Conservation (phyloP, 2,329 filamentous ascomycete genomes). For the Stagonosporopsis chrysanthemi region DNA sequence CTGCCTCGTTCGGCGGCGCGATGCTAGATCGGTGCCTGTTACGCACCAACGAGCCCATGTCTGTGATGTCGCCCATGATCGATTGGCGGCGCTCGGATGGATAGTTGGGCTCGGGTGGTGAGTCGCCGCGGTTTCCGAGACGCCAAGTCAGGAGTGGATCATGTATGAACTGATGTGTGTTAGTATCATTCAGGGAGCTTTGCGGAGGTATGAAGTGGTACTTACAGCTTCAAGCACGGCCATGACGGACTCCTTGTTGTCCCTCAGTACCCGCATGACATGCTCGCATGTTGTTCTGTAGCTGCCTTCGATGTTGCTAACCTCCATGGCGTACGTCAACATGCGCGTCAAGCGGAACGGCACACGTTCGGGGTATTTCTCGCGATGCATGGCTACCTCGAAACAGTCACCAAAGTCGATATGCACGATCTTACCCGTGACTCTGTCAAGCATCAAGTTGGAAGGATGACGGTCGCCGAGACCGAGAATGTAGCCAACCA, state of each 20-base stretch:
- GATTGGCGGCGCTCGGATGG: conserved; percentile 67
- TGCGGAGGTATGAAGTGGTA: conserved; percentile 46
- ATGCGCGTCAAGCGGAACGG: conserved; percentile 98
- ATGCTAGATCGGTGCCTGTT: conserved; percentile 47
- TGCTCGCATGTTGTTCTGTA: conserved; percentile 98
- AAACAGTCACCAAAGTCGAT: conserved; percentile 99
- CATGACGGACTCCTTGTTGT: conserved; percentile 99
- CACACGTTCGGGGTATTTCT: conserved; percentile 97
- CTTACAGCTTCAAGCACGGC: conserved; percentile 95
- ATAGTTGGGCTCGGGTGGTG: conserved; percentile 66
- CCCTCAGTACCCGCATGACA: conserved; percentile 93
- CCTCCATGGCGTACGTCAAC: conserved; percentile 99
- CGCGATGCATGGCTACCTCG: conserved; percentile 98
- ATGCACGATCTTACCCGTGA: conserved; percentile 96
- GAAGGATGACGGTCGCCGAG: conserved; percentile 96
- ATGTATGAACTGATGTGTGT: conserved; percentile 81
- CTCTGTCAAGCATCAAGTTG: conserved; percentile 95
- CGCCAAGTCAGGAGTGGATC: conserved; percentile 99
- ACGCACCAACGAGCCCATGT: conserved; percentile 43
- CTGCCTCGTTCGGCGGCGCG: conserved; percentile 51
- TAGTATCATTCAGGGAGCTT: conserved; percentile 5
- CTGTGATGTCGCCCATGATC: conserved; percentile 59
- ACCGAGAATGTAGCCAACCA: conserved; percentile 99
- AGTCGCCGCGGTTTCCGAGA: conserved; percentile 70
- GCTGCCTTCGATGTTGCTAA: conserved; percentile 98